A percentile compares a stretch with the other conserved stretches of the same genome.
Conservation (phyloP, 202 grass and related monocot species). For the Carex sylvatica region DNA sequence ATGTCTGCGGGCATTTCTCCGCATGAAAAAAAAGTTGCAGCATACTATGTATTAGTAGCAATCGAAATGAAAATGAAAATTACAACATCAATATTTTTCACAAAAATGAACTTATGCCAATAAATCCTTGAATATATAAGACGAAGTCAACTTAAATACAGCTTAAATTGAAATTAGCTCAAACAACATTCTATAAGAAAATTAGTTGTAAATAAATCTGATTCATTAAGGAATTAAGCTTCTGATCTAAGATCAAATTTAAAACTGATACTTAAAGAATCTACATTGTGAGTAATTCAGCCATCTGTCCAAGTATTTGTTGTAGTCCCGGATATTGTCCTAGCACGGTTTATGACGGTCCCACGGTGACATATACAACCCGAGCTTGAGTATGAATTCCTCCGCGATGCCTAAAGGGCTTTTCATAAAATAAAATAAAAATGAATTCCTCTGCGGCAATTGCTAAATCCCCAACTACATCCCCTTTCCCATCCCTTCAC, state of each 20-base stretch:
- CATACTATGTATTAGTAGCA: no score
- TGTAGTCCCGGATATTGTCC: conserved; percentile 63
- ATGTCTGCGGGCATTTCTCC: no score
- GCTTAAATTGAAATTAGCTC: neutral
- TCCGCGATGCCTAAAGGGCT: no score
- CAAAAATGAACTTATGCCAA: no score
- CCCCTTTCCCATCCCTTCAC: conserved; percentile 57
- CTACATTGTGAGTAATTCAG: conserved; percentile 68
- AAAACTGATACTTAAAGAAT: neutral
- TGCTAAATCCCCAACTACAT: conserved; percentile 60
- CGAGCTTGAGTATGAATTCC: conserved; percentile 34
- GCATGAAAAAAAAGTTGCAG: no score
- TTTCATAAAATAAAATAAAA: no score
- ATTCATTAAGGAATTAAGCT: neutral
- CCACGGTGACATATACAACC: conserved; percentile 88
- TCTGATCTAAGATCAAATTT: neutral
- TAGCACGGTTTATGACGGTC: conserved; percentile 80
- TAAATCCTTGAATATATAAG: no score
- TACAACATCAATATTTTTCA: no score
- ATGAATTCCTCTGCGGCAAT: conserved; percentile 30
- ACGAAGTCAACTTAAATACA: neutral
- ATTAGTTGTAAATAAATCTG: neutral
- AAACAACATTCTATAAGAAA: neutral
- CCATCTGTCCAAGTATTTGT: conserved; percentile 86
- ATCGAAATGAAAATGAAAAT: no score